Base-by-base conservation (phyloP, 768 basidiomycete species). In the Termitomyces sp. region DNA sequence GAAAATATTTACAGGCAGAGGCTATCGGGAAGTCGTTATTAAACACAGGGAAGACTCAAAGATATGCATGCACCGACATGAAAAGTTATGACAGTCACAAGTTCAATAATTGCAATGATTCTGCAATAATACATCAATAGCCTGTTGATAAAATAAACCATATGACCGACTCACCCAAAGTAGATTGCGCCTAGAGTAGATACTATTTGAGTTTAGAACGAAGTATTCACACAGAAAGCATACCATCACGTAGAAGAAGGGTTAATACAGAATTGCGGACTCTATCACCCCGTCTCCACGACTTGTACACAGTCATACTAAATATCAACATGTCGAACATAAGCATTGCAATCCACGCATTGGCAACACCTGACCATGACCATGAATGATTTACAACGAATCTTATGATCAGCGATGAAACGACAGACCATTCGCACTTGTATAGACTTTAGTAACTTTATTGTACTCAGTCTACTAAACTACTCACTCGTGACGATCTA, bases 281-380 rank as follows among this genome's bases (percentile, higher is more conserved):
- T 8, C 7, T 20, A 20, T 20, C 26, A 20, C 59, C 64, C 37
- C 63, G 59, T 12, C 53, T 59, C 22, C 73, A 51, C 1, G 75
- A 71, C 49, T 75, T 76, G 51, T 68, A 71, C 8, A 77, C 37
- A 0, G 77, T 79, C 65, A 79, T 68, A 24, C 47, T 39, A 57
- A 78, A 77, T 0, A 79, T 42, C 6, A 42, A 4, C 9, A 42
- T 7, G 42, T 42, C 42, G 20, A 42, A 42, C 20, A 42, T 22
- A 2, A 43, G 20, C 42, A 43, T 13, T 10, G 42, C 42, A 5
- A 43, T 43, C 42, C 42, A 43, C 22, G 42, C 20, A 43, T 43
- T 43, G 1, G 42, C 20, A 10, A 22, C 9, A 10, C 42, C 42
- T n/a, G 41, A 9, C 16, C 16, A 18, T 72, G 18, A 73, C 39